A percentile compares a stretch with the other conserved stretches of the same genome.
These are phyloP conservation scores for Tympanopsis confertula DNA, from an alignment of 2,329 filamentous ascomycete species.

Conservation along the genomic window DNA sequence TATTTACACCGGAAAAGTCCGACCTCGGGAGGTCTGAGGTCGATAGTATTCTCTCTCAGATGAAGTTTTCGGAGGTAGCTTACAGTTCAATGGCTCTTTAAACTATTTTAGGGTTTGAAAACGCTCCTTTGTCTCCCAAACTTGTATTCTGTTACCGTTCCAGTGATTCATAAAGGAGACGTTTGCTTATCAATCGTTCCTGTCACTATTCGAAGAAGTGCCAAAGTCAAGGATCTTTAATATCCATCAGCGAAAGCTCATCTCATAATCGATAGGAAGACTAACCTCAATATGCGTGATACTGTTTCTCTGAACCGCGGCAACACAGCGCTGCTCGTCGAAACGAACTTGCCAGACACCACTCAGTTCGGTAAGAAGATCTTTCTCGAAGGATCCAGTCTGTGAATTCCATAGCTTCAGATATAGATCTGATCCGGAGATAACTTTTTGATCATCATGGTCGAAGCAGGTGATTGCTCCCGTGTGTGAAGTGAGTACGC, in stretches of 20 bases:
- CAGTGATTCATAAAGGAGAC: no score
- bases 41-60: no score
- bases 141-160: no score
- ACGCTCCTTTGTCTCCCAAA: no score
- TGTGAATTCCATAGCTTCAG: slow-evolving; percentile 98
- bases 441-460: slow-evolving; percentile 91
- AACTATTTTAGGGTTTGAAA: no score
- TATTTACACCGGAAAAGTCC: no score
- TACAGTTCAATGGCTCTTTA: no score
- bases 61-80: no score
- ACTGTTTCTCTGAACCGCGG: slow-evolving; percentile 84
- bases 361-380: slow-evolving; percentile 81
- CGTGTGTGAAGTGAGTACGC: slow-evolving; percentile 82
- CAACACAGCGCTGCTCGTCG: slow-evolving; percentile 87
- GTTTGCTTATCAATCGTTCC: no score
- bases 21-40: no score
- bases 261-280: slow-evolving; percentile 5
- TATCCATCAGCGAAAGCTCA: slow-evolving; percentile 16
- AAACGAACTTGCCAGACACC: slow-evolving; percentile 99
- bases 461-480: slow-evolving; percentile 98
- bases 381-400: slow-evolving; percentile 82
- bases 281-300: slow-evolving; percentile 92
- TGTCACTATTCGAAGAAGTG: no score
- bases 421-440: slow-evolving; percentile 87
- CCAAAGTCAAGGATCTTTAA: slow-evolving; percentile 89